Evolutionary conservation across 2,329 filamentous ascomycete species (phyloP).

Genomic region (Cryoendolithus antarcticus): DNA sequence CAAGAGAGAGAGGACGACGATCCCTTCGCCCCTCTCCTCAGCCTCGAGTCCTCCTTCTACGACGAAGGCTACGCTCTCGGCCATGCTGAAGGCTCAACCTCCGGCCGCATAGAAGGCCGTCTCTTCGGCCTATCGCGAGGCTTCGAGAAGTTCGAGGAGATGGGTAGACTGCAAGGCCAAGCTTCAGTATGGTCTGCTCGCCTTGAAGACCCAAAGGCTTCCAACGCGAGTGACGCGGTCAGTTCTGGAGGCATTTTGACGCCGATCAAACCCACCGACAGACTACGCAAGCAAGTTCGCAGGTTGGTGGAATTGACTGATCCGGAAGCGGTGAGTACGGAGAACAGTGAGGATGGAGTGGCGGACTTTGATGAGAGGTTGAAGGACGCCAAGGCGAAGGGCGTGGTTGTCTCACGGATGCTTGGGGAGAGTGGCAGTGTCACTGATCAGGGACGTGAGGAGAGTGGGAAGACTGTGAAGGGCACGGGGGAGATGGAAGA

Average conservation of each 20-base stretch:
- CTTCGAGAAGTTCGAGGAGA: constrained; percentile 79
- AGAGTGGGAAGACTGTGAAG: constrained; percentile 15
- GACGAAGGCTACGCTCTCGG: constrained; percentile 69
- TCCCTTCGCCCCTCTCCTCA: constrained; percentile 43
- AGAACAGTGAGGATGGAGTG: constrained; percentile 80
- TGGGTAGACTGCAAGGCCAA: constrained; percentile 66
- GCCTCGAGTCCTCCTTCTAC: constrained; percentile 61
- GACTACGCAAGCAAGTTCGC: neutral
- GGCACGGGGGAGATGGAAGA: constrained; percentile 27
- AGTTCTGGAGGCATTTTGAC: neutral
- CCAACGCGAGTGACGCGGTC: too few species aligned
- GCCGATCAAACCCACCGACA: neutral
- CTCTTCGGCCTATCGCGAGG: constrained; percentile 84
- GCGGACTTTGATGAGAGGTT: constrained; percentile 83
- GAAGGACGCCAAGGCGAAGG: constrained; percentile 71
- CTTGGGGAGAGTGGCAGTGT: constrained; percentile 37
- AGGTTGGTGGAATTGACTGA: too few species aligned
- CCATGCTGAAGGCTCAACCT: constrained; percentile 57
- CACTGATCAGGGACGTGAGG: constrained; percentile 2
- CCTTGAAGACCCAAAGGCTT: too few species aligned
- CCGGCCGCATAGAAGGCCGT: constrained; percentile 77
- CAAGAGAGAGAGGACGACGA: constrained; percentile 7
- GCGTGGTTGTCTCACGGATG: constrained; percentile 71
- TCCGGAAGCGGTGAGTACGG: constrained; percentile 60
- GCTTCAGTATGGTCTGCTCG: constrained; percentile 75